Evolutionary conservation across 1,139 yeast species (phyloP), one percentile per base, ranked within the genome.

Genomic region (Suhomyces chickasaworum): DNA sequence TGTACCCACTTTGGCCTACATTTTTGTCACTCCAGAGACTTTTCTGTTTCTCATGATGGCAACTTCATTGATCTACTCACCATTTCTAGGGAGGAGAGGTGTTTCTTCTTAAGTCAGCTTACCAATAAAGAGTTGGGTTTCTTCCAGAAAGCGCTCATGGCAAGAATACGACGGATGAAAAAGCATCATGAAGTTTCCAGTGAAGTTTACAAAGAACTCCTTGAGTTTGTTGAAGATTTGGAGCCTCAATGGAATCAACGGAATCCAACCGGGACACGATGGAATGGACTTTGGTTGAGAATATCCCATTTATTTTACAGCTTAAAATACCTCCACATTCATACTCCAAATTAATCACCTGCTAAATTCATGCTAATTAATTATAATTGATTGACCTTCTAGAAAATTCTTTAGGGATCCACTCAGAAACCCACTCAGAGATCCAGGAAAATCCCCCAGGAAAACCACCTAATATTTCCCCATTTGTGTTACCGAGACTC

Each of bases 171-270:
- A 2, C 35, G 31, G 1, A 37, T 42, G 12, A 39, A 42, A 10
- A 17, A 10, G 10, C 7, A 10, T 7, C 32, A 22, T 3, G 21
- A 43, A 4, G 12, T 12, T 10, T 13, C 38, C 4, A 22, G 12
- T 12, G 23, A 13, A 7, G 4, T 16, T 2, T 43, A 43, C 32
- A 8, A 16, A 16, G n/a, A 21, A 9, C 30, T 10, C 4, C n/a
- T 22, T 17, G 25, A 29, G 8, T 34, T 43, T 4, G 27, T 25
- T 9, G 31, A 15, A 9, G 39, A 43, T 16, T 27, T 43, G 22
- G 46, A 33, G 12, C 34, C 23, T 2, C 42, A 42, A 12, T 37
- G 45, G 42, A 34, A 34, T 2, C 9, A 4, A 10, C 22, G 45
- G n/a, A 25, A 35, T 15, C 20, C 27, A 2, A n/a, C 10, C 18